Evolutionary conservation across 2,329 filamentous ascomycete species (phyloP), one percentile per base, ranked within the genome.

Genomic region (Setomelanomma holmii): DNA sequence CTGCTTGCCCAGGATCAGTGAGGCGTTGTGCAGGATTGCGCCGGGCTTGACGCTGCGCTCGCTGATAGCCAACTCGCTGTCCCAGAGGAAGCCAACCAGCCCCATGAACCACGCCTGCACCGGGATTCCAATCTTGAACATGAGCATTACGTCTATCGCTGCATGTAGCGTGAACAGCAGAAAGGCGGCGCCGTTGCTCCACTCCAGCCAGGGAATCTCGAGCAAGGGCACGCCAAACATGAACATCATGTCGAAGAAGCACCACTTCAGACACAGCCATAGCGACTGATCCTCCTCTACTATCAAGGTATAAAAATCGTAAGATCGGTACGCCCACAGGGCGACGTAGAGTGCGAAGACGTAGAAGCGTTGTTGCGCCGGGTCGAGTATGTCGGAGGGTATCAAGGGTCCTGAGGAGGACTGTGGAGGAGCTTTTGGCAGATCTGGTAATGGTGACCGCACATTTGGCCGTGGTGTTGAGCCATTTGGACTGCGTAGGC

Each of bases 131-230:
- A 98, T 88, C 59, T 91, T 89, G 74, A 96, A 96, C 93, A 97
- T 97, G 63, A 97, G 78, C 79, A 96, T 87, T 63, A 87, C 89
- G 78, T 97, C 91, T 45, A 90, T 75, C 1, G 89, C 70, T 2
- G 88, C 83, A 73, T 97, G 92, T 3, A 82, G 62, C 40, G 89
- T 74, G 68, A 95, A 96, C 19, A 93, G 77, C 24, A 84, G 79
- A 36, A 89, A 83, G 47, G 90, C 89, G 1, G 87, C 87, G 30
- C 85, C 83, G 67, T 90, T 89, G 38, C 90, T 91, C 79, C 93
- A 91, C 79, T 98, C 92, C 52, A 99, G 81, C 96, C 95, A 99
- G 52, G 95, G 95, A 82, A 99, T 96, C 72, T 90, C 86, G 65
- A 99, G 76, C 61, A 89, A 85, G 16, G 96, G 93, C 47, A 99